Evolutionary conservation across 108 stramenopile genomes (phyloP).

Genomic region (Schizochytrium sp.): DNA sequence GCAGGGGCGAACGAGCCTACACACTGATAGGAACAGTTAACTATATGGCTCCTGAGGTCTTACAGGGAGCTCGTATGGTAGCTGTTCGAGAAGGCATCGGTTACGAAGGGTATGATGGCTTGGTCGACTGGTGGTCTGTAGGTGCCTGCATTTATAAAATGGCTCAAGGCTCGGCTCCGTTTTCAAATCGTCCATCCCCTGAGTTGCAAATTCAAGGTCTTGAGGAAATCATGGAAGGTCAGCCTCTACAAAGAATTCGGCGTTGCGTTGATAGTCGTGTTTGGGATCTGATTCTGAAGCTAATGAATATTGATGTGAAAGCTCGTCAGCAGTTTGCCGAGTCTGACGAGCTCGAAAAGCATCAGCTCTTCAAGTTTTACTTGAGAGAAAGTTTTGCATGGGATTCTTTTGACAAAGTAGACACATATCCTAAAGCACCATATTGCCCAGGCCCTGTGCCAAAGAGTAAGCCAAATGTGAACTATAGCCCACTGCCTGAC

Average conservation of each 20-base stretch:
- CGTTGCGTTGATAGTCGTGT: conserved; percentile 7
- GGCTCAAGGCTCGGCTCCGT: neutral
- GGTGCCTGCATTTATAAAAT: conserved; percentile 23
- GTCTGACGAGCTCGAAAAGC: neutral
- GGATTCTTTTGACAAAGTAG: neutral
- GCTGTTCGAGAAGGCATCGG: neutral
- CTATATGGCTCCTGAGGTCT: conserved; percentile 52
- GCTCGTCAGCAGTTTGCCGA: neutral
- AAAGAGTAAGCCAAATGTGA: neutral
- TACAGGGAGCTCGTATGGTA: neutral
- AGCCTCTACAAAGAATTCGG: neutral
- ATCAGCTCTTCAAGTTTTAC: conserved; percentile 51
- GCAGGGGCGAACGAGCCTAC: neutral
- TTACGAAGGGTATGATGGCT: conserved; percentile 35
- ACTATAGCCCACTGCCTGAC: conserved; percentile 1
- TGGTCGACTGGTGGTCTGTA: conserved; percentile 51
- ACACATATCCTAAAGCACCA: neutral
- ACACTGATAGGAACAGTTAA: conserved; percentile 47
- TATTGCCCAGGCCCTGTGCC: neutral
- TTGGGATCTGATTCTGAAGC: neutral
- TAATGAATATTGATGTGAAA: neutral
- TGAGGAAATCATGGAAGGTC: neutral
- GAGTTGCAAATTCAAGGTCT: neutral
- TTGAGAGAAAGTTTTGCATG: neutral
- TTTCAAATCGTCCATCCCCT: neutral